Conservation (phyloP, 225 moss, liverwort and hornwort species). For the Neckera pumila region DNA sequence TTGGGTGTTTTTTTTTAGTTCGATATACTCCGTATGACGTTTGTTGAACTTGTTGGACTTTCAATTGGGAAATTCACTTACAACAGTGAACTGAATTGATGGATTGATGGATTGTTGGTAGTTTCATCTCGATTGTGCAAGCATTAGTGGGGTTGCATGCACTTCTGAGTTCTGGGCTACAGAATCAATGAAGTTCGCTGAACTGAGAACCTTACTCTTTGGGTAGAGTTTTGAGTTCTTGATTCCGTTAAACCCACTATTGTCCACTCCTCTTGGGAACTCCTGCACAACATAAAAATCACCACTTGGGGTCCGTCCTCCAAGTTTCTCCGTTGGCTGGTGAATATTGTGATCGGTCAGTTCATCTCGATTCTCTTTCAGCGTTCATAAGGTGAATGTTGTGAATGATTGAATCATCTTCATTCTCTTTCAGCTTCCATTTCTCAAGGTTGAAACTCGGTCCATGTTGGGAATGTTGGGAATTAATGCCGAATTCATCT, state of each 20-base stretch:
- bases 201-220: not conserved
- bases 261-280: not conserved
- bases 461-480: not conserved
- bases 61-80: not conserved
- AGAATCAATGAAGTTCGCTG: not conserved
- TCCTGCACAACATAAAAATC: not conserved
- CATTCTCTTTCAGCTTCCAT: not conserved
- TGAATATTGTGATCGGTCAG: not conserved
- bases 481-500: not conserved
- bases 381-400: not conserved
- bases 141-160: not conserved
- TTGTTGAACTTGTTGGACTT: not conserved
- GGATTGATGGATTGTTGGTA: not conserved
- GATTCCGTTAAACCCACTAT: not conserved
- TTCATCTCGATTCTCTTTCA: not conserved
- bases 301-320: not conserved
- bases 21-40: not conserved
- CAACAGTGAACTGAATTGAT: not conserved
- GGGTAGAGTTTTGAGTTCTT: not conserved
- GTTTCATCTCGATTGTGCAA: not conserved
- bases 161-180: not conserved
- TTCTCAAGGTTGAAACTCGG: not conserved
- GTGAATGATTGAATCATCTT: not conserved
- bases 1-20: not conserved
- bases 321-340: too few species aligned